Evolutionary conservation across 768 basidiomycete species (phyloP), one percentile per base, ranked within the genome.

Genomic region (Gelatoporia subvermispora): DNA sequence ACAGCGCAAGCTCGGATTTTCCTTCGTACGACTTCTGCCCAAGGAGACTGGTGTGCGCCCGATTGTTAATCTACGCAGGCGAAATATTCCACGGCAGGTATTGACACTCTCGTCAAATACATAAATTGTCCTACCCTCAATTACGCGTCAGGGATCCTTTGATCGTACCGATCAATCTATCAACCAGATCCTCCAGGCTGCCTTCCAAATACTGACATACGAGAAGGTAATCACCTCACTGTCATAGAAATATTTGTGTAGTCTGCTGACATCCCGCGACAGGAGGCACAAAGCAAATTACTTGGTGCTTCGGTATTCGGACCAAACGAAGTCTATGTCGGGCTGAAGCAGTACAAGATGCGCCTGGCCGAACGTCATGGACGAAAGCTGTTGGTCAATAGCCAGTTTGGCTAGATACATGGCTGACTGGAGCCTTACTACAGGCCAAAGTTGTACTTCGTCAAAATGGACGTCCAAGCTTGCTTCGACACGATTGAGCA

Each of bases 401-500:
- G 17, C 11, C 2, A 40, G 18, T 42, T 20, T 10, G 44, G 35
- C 22, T 37, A 16, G 37, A 40, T 11, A 15, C 23, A 9, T 34
- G 13, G 7, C 4, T 17, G 16, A 4, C 5, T 2, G 9, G 4
- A 7, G 16, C 36, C 10, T 21, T 28, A n/a, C 18, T 24, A 23
- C 44, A 95, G 94, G 34, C 92, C 94, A 0, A 82, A 82, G 53
- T 66, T 98, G 5, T 98, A 93, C 66, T 95, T 99, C 58, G 94
- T 93, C 43, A 99, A 99, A 65, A 81, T 96, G 21, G 96, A 99
- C 61, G 93, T 98, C 16, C 87, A 87, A 52, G 85, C 95, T 7
- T 96, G 93, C 57, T 99, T 97, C 71, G 96, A 99, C 67, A 92
- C 88, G 0, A 98, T 98, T 49, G 84, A 92, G 28, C 96, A 98